Percentiles rank a stretch among this genome's conserved stretches.
These are phyloP conservation scores for Linnemannia hyalina DNA, from an alignment of 192 early-diverging fungal species.

Conservation along the genomic window DNA sequence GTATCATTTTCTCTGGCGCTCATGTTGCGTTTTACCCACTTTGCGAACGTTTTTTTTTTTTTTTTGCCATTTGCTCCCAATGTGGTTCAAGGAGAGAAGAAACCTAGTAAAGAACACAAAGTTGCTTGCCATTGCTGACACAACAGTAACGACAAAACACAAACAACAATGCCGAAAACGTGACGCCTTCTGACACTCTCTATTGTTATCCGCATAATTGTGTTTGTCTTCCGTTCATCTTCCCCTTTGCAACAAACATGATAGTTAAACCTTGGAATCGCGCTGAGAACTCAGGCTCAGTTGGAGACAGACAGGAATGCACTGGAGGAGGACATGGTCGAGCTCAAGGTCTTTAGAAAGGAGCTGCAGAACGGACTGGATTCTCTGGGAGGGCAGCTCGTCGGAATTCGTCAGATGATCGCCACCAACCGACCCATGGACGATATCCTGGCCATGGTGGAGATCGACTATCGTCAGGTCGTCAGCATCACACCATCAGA, in stretches of 20 bases:
- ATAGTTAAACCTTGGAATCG: slow-evolving; percentile 51
- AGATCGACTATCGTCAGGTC: slow-evolving; percentile 48
- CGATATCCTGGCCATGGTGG: slow-evolving; percentile 44
- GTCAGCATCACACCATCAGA: slow-evolving; percentile 33
- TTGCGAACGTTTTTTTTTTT: background rate
- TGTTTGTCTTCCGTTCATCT: background rate
- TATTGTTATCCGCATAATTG: background rate
- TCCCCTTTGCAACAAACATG: background rate
- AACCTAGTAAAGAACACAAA: background rate
- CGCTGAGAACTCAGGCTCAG: slow-evolving; percentile 47
- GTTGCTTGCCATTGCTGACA: background rate
- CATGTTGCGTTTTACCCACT: background rate
- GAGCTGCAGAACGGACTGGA: slow-evolving; percentile 50
- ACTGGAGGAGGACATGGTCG: slow-evolving; percentile 52
- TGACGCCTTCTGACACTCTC: background rate
- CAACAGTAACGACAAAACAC: background rate
- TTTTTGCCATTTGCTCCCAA: background rate
- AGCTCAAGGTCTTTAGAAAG: slow-evolving; percentile 36
- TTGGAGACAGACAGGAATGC: slow-evolving; percentile 53
- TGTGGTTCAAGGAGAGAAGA: background rate
- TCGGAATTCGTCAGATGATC: slow-evolving; percentile 56
- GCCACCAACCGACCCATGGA: slow-evolving; percentile 51
- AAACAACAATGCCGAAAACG: background rate
- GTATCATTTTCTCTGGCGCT: background rate
- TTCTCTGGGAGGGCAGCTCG: slow-evolving; percentile 44